These are phyloP conservation scores for Exophiala aquamarina DNA, from an alignment of 2,329 filamentous ascomycete genomes.

Conservation along the genomic window DNA sequence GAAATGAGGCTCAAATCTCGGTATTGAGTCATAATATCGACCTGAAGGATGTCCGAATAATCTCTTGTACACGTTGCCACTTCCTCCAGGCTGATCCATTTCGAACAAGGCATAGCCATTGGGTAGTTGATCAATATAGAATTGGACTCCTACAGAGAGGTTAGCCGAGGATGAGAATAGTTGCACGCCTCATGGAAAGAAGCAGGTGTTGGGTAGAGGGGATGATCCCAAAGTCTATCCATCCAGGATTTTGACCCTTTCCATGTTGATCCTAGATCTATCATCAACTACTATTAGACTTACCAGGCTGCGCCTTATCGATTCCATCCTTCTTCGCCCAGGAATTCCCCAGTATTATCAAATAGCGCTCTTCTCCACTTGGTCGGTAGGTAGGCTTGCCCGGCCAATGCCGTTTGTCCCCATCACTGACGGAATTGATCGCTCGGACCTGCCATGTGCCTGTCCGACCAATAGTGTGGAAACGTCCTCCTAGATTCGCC, in stretches of 20 bases:
- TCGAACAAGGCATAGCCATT: slow-evolving; percentile 55
- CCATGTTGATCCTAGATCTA: not conserved
- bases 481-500: too few species aligned
- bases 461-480: not conserved
- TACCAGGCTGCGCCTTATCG: slow-evolving; percentile 24
- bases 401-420: slow-evolving; percentile 37
- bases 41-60: slow-evolving; percentile 58
- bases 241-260: not conserved
- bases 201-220: not conserved
- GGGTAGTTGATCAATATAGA: slow-evolving; percentile 55
- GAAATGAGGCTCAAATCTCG: slow-evolving; percentile 59
- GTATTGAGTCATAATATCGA: slow-evolving; percentile 53
- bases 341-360: slow-evolving; percentile 46
- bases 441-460: slow-evolving; percentile 10
- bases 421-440: slow-evolving; percentile 38
- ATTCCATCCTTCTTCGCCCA: slow-evolving; percentile 50
- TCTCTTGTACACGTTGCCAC: slow-evolving; percentile 51
- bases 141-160: slow-evolving; percentile 39
- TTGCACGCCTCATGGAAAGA: too few species aligned
- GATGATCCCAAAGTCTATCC: not conserved
- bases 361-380: slow-evolving; percentile 45
- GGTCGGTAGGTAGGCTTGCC: slow-evolving; percentile 34
- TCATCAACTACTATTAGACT: slow-evolving; percentile 30
- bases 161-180: too few species aligned
- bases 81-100: slow-evolving; percentile 41